A percentile compares a stretch with the other conserved stretches of the same genome.
phyloP scores from a whole-genome alignment of 1,139 yeast species.

The Yamadazyma sp. region DNA sequence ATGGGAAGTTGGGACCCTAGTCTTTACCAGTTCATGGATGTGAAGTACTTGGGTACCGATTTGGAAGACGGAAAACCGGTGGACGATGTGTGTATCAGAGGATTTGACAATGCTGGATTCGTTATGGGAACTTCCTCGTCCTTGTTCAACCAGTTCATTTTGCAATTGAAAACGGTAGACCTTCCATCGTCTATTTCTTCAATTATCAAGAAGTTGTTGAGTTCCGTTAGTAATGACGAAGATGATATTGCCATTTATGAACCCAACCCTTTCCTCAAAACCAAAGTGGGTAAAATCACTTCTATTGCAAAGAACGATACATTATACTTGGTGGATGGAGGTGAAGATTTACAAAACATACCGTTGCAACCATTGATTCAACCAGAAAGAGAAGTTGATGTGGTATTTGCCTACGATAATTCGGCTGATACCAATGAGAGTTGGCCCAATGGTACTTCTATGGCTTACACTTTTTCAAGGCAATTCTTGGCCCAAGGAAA shows the following conservation, averaged over 20 bases:
- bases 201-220: slow-evolving; percentile 45
- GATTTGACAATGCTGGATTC: slow-evolving; percentile 83
- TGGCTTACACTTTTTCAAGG: slow-evolving; percentile 58
- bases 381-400: slow-evolving; percentile 39
- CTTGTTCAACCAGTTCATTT: slow-evolving; percentile 72
- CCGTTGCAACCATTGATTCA: slow-evolving; percentile 43
- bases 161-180: slow-evolving; percentile 61
- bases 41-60: slow-evolving; percentile 73
- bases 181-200: slow-evolving; percentile 47
- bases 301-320: slow-evolving; percentile 34
- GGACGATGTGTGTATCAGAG: slow-evolving; percentile 52
- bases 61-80: slow-evolving; percentile 55
- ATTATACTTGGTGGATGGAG: slow-evolving; percentile 44
- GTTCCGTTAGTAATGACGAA: slow-evolving; percentile 42
- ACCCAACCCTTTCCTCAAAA: slow-evolving; percentile 54
- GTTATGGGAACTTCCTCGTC: slow-evolving; percentile 82
- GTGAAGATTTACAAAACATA: slow-evolving; percentile 43
- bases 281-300: slow-evolving; percentile 39
- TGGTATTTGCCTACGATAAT: slow-evolving; percentile 51
- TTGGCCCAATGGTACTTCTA: slow-evolving; percentile 45
- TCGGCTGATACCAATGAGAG: slow-evolving; percentile 42
- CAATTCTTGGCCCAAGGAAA: slow-evolving; percentile 65
- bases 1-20: slow-evolving; percentile 90
- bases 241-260: slow-evolving; percentile 45
- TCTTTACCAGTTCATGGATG: slow-evolving; percentile 62